Conservation (phyloP, 495 filamentous ascomycete species). For the Barbatosphaeria neglecta region DNA sequence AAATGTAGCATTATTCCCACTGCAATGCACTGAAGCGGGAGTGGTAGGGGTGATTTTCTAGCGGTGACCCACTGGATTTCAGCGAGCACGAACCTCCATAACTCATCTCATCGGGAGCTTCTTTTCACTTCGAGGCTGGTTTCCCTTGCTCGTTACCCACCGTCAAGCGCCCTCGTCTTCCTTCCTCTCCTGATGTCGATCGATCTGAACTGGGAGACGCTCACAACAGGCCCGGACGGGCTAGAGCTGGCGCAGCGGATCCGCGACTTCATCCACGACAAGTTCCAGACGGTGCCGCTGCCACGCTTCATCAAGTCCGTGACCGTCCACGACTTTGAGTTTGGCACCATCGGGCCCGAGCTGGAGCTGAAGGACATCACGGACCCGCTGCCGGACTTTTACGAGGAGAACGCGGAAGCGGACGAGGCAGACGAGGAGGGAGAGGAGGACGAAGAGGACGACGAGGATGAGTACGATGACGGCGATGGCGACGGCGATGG, state of each 20-base stretch:
- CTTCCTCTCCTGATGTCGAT: slow-evolving; percentile 62
- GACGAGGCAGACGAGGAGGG: slow-evolving; percentile 31
- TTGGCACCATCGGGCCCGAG: slow-evolving; percentile 70
- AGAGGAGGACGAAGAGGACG: slow-evolving; percentile 17
- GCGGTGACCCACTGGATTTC: too few species aligned
- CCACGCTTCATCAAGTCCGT: slow-evolving; percentile 96
- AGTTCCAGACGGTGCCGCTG: slow-evolving; percentile 82
- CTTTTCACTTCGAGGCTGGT: too few species aligned
- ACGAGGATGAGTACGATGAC: slow-evolving; percentile 24
- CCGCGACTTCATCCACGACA: slow-evolving; percentile 86
- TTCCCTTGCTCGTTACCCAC: too few species aligned
- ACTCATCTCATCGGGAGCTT: too few species aligned
- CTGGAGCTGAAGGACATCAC: slow-evolving; percentile 93
- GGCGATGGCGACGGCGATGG: slow-evolving; percentile 17
- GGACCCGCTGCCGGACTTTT: slow-evolving; percentile 91
- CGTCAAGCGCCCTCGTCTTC: background rate
- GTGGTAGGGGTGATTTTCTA: too few species aligned
- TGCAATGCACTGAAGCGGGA: too few species aligned
- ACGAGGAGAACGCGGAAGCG: slow-evolving; percentile 64
- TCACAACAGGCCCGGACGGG: slow-evolving; percentile 84
- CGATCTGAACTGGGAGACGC: slow-evolving; percentile 86
- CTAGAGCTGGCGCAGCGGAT: slow-evolving; percentile 70
- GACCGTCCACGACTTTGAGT: slow-evolving; percentile 85
- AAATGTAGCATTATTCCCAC: too few species aligned
- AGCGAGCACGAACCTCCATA: too few species aligned